Evolutionary conservation across 2,329 filamentous ascomycete species (phyloP).

Genomic region (Exophiala spinifera): DNA sequence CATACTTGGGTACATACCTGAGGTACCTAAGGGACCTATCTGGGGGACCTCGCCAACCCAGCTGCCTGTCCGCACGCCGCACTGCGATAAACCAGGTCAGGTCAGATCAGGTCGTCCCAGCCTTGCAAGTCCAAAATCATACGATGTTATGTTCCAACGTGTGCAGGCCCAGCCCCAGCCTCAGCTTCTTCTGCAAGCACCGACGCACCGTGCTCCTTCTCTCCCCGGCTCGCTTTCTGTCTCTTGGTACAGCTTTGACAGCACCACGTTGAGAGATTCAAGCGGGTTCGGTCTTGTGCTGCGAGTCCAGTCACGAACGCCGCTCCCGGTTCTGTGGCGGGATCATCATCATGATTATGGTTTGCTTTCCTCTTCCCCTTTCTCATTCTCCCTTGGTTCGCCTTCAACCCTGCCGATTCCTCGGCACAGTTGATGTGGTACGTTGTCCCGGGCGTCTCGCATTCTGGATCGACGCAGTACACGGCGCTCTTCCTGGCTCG

Average conservation of each 20-base stretch:
- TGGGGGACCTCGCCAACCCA: too few relatives aligned
- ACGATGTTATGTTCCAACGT: too few relatives aligned
- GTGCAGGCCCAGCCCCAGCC: not conserved
- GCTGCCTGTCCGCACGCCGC: too few relatives aligned
- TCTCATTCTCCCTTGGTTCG: not conserved
- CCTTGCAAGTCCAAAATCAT: too few relatives aligned
- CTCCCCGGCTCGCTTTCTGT: not conserved
- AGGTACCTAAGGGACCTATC: too few relatives aligned
- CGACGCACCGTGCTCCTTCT: not conserved
- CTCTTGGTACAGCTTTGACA: slow-evolving; percentile 1
- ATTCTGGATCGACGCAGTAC: slow-evolving; percentile 17
- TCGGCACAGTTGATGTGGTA: slow-evolving; percentile 22
- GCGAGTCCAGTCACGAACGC: too few relatives aligned
- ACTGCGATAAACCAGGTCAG: too few relatives aligned
- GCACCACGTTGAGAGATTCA: not conserved
- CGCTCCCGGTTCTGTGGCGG: too few relatives aligned
- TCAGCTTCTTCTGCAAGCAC: not conserved
- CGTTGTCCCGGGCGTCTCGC: slow-evolving; percentile 10
- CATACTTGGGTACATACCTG: too few relatives aligned
- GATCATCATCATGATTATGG: too few relatives aligned
- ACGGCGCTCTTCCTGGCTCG: slow-evolving; percentile 5
- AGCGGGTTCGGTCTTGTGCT: not conserved
- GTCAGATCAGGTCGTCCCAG: not conserved
- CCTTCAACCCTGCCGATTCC: slow-evolving; percentile 1
- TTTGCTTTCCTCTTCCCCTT: not conserved